Conservation (phyloP, 495 filamentous ascomycete genomes). For the Pseudevernia furfuracea region DNA sequence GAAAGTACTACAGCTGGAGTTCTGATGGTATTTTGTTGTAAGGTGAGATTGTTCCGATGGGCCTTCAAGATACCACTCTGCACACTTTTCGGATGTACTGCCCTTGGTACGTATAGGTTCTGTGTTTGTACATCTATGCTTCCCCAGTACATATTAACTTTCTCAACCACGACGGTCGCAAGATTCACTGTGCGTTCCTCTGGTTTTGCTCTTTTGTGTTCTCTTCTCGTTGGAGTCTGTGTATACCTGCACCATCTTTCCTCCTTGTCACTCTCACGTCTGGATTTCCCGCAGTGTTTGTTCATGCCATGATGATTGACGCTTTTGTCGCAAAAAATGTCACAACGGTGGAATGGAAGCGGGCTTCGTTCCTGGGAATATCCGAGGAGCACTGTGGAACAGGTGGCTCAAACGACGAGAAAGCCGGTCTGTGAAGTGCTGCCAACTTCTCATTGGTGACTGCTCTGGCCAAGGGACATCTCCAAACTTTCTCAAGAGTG, state of each 20-base stretch:
- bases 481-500: neutral
- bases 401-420: neutral
- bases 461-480: neutral
- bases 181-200: neutral
- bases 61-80: conserved; percentile 15
- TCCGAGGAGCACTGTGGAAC: neutral
- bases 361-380: neutral
- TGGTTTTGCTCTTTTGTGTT: neutral
- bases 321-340: neutral
- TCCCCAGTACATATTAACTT: neutral
- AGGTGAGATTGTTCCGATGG: neutral
- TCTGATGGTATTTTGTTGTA: neutral
- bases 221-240: neutral
- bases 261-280: neutral
- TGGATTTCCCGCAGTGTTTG: neutral
- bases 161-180: neutral
- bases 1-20: conserved; percentile 42
- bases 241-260: neutral
- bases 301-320: neutral
- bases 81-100: neutral
- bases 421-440: neutral
- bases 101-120: neutral
- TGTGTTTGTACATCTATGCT: neutral
- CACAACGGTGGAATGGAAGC: neutral
- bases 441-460: neutral